phyloP scores from a whole-genome alignment of 2,329 filamentous ascomycete genomes.

The Colletotrichum lindemuthianum region DNA sequence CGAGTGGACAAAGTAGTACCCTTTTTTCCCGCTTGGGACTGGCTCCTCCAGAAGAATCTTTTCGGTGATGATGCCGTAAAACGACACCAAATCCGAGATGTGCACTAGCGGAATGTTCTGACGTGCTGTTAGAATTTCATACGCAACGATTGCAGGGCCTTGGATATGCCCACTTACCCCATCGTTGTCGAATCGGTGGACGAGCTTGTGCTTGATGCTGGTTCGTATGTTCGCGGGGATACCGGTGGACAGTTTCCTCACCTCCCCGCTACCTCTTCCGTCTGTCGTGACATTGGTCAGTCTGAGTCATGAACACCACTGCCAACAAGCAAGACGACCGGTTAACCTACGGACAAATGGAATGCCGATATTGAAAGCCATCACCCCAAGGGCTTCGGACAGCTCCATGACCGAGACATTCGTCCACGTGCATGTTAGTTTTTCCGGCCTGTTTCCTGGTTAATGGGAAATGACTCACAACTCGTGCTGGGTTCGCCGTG shows the following conservation, averaged over 20 bases:
- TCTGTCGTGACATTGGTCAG: slow-evolving; percentile 39
- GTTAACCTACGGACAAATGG: slow-evolving; percentile 42
- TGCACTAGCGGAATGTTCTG: slow-evolving; percentile 42
- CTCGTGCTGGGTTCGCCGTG: slow-evolving; percentile 41
- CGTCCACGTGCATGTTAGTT: slow-evolving; percentile 37
- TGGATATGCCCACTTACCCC: slow-evolving; percentile 39
- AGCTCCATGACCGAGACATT: slow-evolving; percentile 43
- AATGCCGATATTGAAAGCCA: slow-evolving; percentile 42
- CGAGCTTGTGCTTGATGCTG: slow-evolving; percentile 41
- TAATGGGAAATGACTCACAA: slow-evolving; percentile 35
- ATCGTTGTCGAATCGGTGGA: slow-evolving; percentile 47
- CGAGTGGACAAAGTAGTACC: slow-evolving; percentile 47
- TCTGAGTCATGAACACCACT: background rate
- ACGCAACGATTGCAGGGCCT: background rate
- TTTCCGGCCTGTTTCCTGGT: background rate
- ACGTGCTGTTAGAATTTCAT: background rate
- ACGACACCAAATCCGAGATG: slow-evolving; percentile 44
- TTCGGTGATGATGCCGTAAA: slow-evolving; percentile 43
- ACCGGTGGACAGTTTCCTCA: slow-evolving; percentile 46
- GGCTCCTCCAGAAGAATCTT: slow-evolving; percentile 43
- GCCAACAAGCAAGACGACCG: background rate
- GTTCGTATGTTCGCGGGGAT: slow-evolving; percentile 45
- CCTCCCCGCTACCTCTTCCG: slow-evolving; percentile 45
- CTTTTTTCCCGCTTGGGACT: slow-evolving; percentile 42
- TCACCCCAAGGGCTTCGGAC: slow-evolving; percentile 42